Conservation (phyloP, 2,329 filamentous ascomycete genomes). For the Ophiostoma piceae region DNA sequence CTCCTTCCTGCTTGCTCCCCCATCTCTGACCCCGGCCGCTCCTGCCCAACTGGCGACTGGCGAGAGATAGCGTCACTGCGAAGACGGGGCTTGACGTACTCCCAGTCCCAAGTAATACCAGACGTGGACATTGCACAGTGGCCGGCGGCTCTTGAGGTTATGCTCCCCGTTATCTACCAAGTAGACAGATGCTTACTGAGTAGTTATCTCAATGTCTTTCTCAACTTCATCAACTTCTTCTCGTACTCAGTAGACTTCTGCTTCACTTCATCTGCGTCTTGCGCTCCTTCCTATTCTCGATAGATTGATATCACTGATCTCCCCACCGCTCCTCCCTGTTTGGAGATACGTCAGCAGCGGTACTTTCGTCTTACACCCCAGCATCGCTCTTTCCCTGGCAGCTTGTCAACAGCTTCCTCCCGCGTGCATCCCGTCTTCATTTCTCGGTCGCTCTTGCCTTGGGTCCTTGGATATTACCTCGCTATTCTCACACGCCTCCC, state of each 20-base stretch:
- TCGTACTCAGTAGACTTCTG: neutral
- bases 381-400: neutral
- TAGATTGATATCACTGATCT: neutral
- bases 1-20: neutral
- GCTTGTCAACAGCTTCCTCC: neutral
- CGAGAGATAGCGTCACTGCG: neutral
- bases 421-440: neutral
- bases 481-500: neutral
- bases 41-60: slow-evolving; percentile 8
- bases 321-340: neutral
- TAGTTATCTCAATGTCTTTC: neutral
- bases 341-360: neutral
- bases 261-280: neutral
- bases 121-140: neutral
- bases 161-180: neutral
- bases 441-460: neutral
- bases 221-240: neutral
- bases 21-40: neutral
- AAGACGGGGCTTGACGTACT: slow-evolving; percentile 4
- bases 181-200: too few relatives aligned
- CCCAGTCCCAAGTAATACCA: neutral
- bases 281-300: neutral
- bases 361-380: neutral
- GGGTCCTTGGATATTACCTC: neutral
- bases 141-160: neutral